Percentiles rank a stretch among this genome's conserved stretches.
phyloP scores from a whole-genome alignment of 495 filamentous ascomycete species.

The Penicillium salamii region DNA sequence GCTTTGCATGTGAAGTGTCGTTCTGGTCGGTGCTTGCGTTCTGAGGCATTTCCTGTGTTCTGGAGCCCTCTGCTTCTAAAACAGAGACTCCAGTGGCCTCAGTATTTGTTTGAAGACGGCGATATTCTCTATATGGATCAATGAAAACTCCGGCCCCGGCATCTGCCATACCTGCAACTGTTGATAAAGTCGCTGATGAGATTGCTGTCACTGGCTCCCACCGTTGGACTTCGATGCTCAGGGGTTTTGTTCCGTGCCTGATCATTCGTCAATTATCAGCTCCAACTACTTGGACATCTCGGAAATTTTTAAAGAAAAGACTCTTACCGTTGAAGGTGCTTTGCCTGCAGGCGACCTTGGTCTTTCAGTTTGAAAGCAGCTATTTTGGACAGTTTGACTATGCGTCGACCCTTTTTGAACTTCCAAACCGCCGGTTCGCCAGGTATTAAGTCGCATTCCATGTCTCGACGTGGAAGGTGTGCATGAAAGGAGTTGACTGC shows the following conservation, averaged over 20 bases:
- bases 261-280: background rate
- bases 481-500: slow-evolving; percentile 68
- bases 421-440: slow-evolving; percentile 67
- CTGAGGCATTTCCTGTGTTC: no score
- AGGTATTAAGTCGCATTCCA: slow-evolving; percentile 66
- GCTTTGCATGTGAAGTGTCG: slow-evolving; percentile 19
- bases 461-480: slow-evolving; percentile 54
- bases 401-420: slow-evolving; percentile 34
- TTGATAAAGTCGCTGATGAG: slow-evolving; percentile 27
- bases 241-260: slow-evolving; percentile 29
- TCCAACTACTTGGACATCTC: no score
- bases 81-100: background rate
- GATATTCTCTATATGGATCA: slow-evolving; percentile 30
- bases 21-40: background rate
- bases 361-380: background rate
- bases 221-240: slow-evolving; percentile 32
- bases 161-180: slow-evolving; percentile 21
- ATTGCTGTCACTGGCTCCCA: slow-evolving; percentile 48
- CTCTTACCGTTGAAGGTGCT: no score
- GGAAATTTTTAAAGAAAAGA: background rate
- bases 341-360: background rate
- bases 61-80: no score
- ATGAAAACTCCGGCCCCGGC: slow-evolving; percentile 31
- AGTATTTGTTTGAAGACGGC: slow-evolving; percentile 5
- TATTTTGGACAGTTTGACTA: background rate